Evolutionary conservation across 768 basidiomycete species (phyloP), one percentile per base, ranked within the genome.

Genomic region (Sistotremastrum niveocremeum): DNA sequence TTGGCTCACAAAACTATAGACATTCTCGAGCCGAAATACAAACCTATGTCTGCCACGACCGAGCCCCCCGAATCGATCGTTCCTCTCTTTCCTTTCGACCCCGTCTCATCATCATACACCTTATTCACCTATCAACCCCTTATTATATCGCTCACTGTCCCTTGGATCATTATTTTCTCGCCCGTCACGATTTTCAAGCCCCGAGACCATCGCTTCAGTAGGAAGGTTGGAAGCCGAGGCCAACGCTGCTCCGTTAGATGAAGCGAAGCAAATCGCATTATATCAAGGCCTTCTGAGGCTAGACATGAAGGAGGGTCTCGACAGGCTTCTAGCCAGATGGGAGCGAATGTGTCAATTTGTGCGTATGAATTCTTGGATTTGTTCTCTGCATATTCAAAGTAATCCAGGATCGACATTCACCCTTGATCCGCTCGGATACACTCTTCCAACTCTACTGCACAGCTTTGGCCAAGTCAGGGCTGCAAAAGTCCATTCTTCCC

Each of bases 301-400:
- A 1, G 74, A 76, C 43, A 65, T 81, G 34, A 76, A 73, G 46
- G 70, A 78, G 8, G 85, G 77, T 1, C 80, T 80, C 59, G 79
- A 86, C 48, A 65, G 83, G 28, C 64, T 88, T 46, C 76, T 86
- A 47, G 77, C 67, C 55, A 75, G 85, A 46, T 90, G 87, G 86
- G 86, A 90, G 58, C 71, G 79, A 52, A 77, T 81, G 72, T 75
- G 74, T 55, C 82, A 88, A 72, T 86, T 81, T 57, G 87, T 88
- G 64, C 54, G 84, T 76, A 32, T 40, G 6, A 35, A 44, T 35
- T 7, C 9, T n/a, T 8, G 12, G 34, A 5, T 7, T 40, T 6
- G 37, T 34, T 11, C 8, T 43, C 28, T 4, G 10, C 42, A 48
- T 42, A 43, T 41, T 40, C 50, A 45, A 44, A 44, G 29, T 35